Percentiles rank a stretch among this genome's conserved stretches.
Evolutionary conservation across 2,329 filamentous ascomycete species (phyloP).

Genomic region (Trichoderma sp.): DNA sequence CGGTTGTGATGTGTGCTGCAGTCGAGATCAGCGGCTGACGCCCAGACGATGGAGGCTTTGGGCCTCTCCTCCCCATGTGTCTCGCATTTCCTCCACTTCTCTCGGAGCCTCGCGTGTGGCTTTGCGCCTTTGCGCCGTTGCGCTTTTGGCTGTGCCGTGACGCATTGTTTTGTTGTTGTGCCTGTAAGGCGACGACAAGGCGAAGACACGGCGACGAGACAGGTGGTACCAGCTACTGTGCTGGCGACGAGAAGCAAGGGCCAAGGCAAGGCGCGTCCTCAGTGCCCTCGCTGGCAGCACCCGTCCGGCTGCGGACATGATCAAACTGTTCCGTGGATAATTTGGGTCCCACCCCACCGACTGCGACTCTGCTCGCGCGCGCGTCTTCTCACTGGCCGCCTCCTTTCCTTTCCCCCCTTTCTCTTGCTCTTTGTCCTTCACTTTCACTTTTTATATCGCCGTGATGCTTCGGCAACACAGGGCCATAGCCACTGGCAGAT

Average conservation of each 20-base stretch:
- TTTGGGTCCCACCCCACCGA: slow-evolving; percentile 13
- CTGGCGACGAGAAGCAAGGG: not conserved
- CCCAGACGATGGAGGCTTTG: not conserved
- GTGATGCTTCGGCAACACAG: not conserved
- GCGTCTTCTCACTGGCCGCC: not conserved
- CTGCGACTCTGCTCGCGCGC: not conserved
- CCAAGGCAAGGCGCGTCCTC: not conserved
- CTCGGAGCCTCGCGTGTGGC: not conserved
- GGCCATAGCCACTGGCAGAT: not conserved
- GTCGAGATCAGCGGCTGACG: not conserved
- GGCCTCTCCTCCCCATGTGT: not conserved
- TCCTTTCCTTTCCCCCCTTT: not conserved
- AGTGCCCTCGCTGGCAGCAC: slow-evolving; percentile 1
- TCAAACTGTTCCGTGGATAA: slow-evolving; percentile 7
- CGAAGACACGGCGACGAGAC: not conserved
- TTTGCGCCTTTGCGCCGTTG: not conserved
- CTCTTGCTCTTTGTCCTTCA: not conserved
- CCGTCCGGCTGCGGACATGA: slow-evolving; percentile 15
- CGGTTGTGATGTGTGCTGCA: not conserved
- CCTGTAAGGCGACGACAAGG: not conserved
- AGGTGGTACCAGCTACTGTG: not conserved
- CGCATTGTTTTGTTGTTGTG: not conserved
- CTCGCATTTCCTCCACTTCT: not conserved
- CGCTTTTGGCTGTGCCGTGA: not conserved
- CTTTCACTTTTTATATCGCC: not conserved